phyloP scores from a whole-genome alignment of 345 rosid genomes.

The Pseudoturritis turrita region DNA sequence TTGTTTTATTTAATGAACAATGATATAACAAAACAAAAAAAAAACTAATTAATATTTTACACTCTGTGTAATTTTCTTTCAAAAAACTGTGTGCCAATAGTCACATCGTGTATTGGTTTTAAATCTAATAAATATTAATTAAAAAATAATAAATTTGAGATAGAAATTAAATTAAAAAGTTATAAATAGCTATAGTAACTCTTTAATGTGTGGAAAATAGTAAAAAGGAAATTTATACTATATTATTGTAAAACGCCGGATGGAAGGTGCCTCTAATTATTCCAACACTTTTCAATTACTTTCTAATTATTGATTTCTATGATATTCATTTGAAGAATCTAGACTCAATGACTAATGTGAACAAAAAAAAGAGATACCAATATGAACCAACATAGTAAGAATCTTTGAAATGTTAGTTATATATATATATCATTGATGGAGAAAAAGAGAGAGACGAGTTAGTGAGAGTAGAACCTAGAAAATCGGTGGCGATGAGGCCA shows the following conservation, averaged over 20 bases:
- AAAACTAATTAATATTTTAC: no score
- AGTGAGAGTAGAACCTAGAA: conserved; percentile 27
- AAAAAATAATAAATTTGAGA: neutral
- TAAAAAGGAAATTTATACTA: neutral
- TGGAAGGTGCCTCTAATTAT: neutral
- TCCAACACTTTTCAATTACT: no score
- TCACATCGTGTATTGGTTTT: no score
- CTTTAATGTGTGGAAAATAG: neutral
- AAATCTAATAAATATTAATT: no score
- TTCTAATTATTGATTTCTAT: no score
- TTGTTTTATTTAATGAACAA: neutral
- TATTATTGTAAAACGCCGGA: neutral
- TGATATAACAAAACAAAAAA: neutral
- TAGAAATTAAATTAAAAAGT: neutral
- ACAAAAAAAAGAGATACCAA: no score
- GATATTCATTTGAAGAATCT: no score
- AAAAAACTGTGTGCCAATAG: no score
- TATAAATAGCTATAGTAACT: neutral
- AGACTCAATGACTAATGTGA: no score
- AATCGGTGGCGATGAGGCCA: conserved; percentile 46
- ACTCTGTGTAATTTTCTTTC: no score
- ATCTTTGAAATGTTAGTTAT: neutral
- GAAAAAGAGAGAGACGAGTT: neutral
- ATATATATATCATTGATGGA: neutral
- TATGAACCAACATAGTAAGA: neutral